Base-by-base conservation (phyloP, 2,329 filamentous ascomycete genomes). In the Ceratocystis harringtonii region DNA sequence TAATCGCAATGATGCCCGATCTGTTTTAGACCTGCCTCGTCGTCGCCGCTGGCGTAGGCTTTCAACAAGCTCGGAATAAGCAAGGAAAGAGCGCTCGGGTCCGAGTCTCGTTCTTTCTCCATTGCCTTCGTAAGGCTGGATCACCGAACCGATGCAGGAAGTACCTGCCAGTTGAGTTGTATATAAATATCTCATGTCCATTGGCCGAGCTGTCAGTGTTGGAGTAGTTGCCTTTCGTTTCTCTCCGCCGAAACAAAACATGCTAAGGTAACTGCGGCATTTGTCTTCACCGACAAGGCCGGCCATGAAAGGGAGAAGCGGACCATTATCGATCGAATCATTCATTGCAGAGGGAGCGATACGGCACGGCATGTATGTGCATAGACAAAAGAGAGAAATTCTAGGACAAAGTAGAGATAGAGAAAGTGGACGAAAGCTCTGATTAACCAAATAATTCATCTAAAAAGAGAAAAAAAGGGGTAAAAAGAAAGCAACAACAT, bases 231-330 rank as follows among this genome's bases (percentile, higher is more conserved):
- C 55, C 12, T 25, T 30, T 30, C 2, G 19, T 7, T 30, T 30
- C 12, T n/a, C 5, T 22, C 15, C 28, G 5, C 25, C 22, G 28
- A 57, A 17, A 32, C 28, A 30, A 57, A 17, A 32, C 28, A 30
- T n/a, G 3, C 3, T n/a, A 58, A 17, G 15, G 55, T 17, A 58
- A 58, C 55, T 58, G 55, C 55, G 55, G 15, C 7, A 58, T 58
- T 58, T 58, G 55, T 58, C 28, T 58, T 58, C 55, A 58, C 55
- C 55, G 55, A 58, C 55, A 32, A n/a, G 8, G 32, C 15, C 55
- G 55, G 32, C 28, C 32, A 30, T 36, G 32, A 19, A 58, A n/a
- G 55, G 17, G 55, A 58, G 15, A 25, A 19, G 22, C 22, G 28
- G 12, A 7, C 55, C 36, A 3, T 41, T 41, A 41, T 41, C 36